Evolutionary conservation across 306 rosid species (phyloP), one percentile per base, ranked within the genome.

Genomic region (Mucuna pruriens): DNA sequence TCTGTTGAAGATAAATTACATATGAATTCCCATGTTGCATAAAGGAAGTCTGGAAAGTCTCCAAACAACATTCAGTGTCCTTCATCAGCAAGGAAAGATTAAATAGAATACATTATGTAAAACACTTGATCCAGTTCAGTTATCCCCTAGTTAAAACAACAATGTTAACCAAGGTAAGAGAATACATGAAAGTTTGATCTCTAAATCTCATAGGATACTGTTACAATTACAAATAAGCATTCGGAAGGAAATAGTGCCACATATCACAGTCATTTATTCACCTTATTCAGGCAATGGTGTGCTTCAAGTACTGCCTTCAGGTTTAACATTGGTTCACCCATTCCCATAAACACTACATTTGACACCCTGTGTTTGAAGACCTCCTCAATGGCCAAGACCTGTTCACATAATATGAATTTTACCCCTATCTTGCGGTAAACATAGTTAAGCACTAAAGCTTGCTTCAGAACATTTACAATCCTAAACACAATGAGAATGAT

Each of bases 301-400:
- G 97, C 99, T 80, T 88, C 97, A 62, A 95, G 96, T 48, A 95
- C 98, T 12, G 92, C 83, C 64, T 91, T 93, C 91, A 93, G 82
- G 71, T 95, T 95, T 88, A 95, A 84, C 99, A 95, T 93, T 17
- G 99, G 99, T 71, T 95, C 99, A 42, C 99, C 99, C 99, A 95
- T 95, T 86, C 99, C 99, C 99, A 95, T 95, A 86, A 95, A 95
- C 80, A 95, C 99, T 55, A 95, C 97, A 48, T 95, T 95, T 42
- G 95, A 83, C 87, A 95, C 99, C 88, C 99, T 88, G 67, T 84
- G 88, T 76, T 91, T 91, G 90, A 95, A 93, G 73, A 90, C 86
- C 72, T 95, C 99, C 85, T 95, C 98, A 80, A 95, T 83, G 44
- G 99, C 97, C 90, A 95, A 91, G 19, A 95, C 99, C 99, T 95